Conservation (phyloP, 2,329 filamentous ascomycete species). For the Scedosporium boydii region DNA sequence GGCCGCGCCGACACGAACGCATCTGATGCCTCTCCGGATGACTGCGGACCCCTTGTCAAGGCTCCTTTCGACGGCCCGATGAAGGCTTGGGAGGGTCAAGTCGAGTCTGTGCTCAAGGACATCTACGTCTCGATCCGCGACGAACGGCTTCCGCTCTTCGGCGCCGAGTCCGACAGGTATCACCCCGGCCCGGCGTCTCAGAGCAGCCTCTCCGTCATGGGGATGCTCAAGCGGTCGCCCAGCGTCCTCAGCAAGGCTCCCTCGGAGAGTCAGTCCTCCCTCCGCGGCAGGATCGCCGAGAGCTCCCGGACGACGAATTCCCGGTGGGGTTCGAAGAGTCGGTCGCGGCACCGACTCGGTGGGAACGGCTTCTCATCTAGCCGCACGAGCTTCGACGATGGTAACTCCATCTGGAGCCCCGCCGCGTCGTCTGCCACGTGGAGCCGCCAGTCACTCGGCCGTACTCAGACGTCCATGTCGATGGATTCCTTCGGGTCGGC, state of each 20-base stretch:
- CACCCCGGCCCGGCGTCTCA: constrained; percentile 31
- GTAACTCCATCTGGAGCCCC: constrained; percentile 83
- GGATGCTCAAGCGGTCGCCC: constrained; percentile 73
- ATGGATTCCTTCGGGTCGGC: constrained; percentile 81
- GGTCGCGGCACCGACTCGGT: constrained; percentile 62
- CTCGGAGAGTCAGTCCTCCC: constrained; percentile 65
- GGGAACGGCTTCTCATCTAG: constrained; percentile 82
- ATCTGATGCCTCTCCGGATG: constrained; percentile 25
- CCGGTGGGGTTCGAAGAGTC: constrained; percentile 77
- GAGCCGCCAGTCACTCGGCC: constrained; percentile 88
- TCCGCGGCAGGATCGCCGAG: constrained; percentile 63
- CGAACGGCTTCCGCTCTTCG: constrained; percentile 77
- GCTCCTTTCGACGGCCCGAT: constrained; percentile 64
- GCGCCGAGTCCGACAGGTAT: constrained; percentile 45
- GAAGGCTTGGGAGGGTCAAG: constrained; percentile 76
- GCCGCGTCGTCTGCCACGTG: constrained; percentile 78
- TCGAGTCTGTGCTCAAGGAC: constrained; percentile 84
- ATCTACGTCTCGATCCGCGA: constrained; percentile 87
- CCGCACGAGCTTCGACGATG: constrained; percentile 87
- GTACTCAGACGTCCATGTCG: constrained; percentile 84
- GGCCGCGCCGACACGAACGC: constrained; percentile 29
- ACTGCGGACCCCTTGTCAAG: constrained; percentile 69
- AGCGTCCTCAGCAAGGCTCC: constrained; percentile 90
- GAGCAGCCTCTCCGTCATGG: constrained; percentile 62
- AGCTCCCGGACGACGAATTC: constrained; percentile 41